Conservation (phyloP, 768 basidiomycete genomes). For the Cystobasidium tubakii region DNA sequence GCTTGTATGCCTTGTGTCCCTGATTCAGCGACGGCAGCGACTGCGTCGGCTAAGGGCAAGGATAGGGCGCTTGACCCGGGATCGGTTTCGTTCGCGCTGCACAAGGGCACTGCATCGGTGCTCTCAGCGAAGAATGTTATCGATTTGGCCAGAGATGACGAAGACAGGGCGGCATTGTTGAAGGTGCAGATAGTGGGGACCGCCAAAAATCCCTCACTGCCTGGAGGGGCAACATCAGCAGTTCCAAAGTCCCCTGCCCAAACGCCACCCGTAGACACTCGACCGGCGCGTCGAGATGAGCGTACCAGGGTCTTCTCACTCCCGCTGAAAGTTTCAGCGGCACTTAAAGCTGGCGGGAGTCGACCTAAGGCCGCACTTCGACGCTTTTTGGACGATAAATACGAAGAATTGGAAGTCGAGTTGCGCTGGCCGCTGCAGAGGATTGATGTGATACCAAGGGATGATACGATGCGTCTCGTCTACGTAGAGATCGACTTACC, state of each 20-base stretch:
- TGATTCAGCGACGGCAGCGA: no score
- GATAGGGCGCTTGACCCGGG: background rate
- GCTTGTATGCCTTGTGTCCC: no score
- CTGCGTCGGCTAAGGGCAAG: background rate
- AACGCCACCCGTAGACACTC: no score
- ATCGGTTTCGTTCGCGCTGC: background rate
- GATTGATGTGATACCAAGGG: background rate
- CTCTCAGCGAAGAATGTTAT: background rate
- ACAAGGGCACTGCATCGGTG: background rate
- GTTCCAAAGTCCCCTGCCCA: no score
- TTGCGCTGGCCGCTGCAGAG: background rate
- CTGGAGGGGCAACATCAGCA: no score
- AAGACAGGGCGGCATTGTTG: background rate
- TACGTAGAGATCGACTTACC: background rate
- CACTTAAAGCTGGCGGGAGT: background rate
- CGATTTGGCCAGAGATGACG: background rate
- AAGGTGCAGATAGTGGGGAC: no score
- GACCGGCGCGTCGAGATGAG: background rate
- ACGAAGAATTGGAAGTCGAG: slow-evolving; percentile 8
- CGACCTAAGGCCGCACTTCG: background rate
- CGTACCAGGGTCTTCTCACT: background rate
- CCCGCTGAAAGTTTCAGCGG: background rate
- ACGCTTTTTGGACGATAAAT: background rate
- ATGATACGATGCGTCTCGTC: background rate
- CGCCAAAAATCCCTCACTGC: no score